Evolutionary conservation across 139 green algal genomes (phyloP).

Genomic region (Chlamydomonas sp.): DNA sequence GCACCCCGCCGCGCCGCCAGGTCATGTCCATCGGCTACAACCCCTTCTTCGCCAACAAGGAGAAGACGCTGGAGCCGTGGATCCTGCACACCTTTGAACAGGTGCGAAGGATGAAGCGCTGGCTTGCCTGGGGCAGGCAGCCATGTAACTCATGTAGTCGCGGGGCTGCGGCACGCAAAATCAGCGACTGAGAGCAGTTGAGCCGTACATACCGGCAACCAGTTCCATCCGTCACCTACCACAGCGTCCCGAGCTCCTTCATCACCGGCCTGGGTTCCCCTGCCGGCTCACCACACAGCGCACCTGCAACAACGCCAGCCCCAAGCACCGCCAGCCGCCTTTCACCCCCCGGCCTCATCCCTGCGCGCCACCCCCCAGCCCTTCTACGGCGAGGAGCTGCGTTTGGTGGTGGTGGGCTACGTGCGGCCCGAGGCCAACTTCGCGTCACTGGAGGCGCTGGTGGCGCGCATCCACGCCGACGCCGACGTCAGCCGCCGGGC

Average conservation of each 20-base stretch:
- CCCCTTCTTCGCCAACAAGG: conserved; percentile 85
- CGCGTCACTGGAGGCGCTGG: conserved; percentile 76
- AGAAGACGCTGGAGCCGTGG: conserved; percentile 83
- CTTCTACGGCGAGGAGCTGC: conserved; percentile 83
- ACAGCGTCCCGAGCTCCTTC: no score
- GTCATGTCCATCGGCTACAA: conserved; percentile 90
- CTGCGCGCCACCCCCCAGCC: conserved; percentile 46
- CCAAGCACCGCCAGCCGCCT: background rate
- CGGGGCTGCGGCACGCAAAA: no score
- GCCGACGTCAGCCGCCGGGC: conserved; percentile 61
- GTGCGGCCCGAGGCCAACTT: conserved; percentile 89
- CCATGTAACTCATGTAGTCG: background rate
- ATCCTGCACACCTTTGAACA: conserved; percentile 83
- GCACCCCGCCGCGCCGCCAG: background rate
- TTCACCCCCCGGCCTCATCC: background rate
- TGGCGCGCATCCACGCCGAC: conserved; percentile 84
- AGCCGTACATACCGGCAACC: no score
- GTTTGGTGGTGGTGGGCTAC: conserved; percentile 85
- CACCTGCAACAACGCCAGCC: background rate
- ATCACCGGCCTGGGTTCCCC: no score
- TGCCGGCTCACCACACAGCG: background rate
- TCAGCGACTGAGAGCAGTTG: no score
- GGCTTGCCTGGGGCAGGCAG: background rate
- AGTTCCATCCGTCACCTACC: no score
- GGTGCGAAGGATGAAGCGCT: conserved; percentile 24